Conservation (phyloP, 352 stramenopile genomes). For the Plasmopara muralis region DNA sequence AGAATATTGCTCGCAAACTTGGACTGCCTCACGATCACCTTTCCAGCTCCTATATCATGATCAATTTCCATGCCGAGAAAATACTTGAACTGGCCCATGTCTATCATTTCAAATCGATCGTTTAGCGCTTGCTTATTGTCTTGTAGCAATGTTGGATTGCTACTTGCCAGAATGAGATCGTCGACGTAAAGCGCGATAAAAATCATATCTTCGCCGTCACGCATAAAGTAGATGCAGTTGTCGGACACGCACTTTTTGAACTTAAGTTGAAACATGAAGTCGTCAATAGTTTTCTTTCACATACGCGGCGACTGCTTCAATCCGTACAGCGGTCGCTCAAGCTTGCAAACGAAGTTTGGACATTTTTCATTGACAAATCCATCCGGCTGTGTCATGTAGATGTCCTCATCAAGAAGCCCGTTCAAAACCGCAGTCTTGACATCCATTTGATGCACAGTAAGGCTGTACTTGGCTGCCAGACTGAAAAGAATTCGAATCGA, state of each 20-base stretch:
- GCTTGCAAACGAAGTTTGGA: background rate
- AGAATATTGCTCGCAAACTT: background rate
- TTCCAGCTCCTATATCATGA: background rate
- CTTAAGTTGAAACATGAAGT: too few species aligned
- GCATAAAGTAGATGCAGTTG: too few species aligned
- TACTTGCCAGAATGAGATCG: too few species aligned
- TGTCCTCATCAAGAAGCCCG: background rate
- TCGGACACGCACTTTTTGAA: too few species aligned
- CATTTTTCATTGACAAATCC: background rate
- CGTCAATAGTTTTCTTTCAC: too few species aligned
- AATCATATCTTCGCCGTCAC: too few species aligned
- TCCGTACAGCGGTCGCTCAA: background rate
- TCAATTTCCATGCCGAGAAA: background rate
- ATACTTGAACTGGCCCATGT: background rate
- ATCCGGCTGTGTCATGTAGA: background rate
- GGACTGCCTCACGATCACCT: background rate
- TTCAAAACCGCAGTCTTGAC: background rate
- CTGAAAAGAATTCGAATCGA: background rate
- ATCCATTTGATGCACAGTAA: background rate
- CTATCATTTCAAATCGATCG: background rate
- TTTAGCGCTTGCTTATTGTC: background rate
- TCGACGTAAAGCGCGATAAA: background rate
- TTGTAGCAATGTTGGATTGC: background rate
- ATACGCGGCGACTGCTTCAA: background rate
- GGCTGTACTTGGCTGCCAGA: background rate